Evolutionary conservation across 768 basidiomycete species (phyloP).

Genomic region (Suillus weaverae): DNA sequence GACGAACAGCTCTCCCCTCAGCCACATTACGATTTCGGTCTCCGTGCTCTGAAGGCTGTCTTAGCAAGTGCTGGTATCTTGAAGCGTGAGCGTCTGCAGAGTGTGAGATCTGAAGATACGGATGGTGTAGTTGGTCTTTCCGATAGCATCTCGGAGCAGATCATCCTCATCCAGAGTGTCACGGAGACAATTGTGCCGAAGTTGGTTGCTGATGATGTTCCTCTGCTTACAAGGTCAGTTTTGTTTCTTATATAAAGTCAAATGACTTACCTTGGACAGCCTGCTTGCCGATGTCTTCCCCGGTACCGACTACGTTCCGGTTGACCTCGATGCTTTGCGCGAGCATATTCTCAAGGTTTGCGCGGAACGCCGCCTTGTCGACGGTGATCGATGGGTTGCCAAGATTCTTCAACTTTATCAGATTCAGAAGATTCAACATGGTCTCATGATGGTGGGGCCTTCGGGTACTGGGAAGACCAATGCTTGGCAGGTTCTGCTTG

Average conservation of each 20-base stretch:
- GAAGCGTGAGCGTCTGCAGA: conserved; percentile 84
- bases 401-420: conserved; percentile 98
- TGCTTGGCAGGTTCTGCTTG: conserved; percentile 92
- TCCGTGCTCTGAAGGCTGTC: conserved; percentile 96
- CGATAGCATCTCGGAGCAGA: conserved; percentile 82
- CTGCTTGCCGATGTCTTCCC: conserved; percentile 97
- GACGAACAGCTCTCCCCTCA: conserved; percentile 96
- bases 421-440: conserved; percentile 99
- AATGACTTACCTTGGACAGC: conserved; percentile 39
- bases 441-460: conserved; percentile 99
- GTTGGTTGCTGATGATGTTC: conserved; percentile 95
- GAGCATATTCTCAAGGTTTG: conserved; percentile 87
- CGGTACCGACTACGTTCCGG: conserved; percentile 87
- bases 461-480: conserved; percentile 97
- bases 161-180: conserved; percentile 97
- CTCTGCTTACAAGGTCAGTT: conserved; percentile 82
- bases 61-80: conserved; percentile 96
- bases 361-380: conserved; percentile 77
- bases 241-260: neutral
- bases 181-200: conserved; percentile 99
- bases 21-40: conserved; percentile 98
- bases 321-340: conserved; percentile 84
- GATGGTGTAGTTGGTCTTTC: conserved; percentile 57
- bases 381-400: conserved; percentile 86
- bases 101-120: conserved; percentile 38